Conservation (phyloP, 352 stramenopile species). For the Phytophthora quininea region DNA sequence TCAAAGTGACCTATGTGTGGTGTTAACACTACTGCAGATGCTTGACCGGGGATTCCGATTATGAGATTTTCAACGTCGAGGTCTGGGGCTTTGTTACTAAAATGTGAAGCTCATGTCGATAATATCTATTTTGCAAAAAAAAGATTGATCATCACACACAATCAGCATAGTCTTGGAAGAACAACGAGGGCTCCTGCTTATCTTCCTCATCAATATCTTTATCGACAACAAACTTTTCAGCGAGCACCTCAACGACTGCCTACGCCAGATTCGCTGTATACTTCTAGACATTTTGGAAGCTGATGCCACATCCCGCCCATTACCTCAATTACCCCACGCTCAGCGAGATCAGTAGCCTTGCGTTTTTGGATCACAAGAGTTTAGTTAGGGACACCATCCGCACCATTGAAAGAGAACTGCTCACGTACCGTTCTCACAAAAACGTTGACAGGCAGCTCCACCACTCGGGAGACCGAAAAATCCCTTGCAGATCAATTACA, state of each 20-base stretch:
- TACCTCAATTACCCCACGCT: conserved; percentile 58
- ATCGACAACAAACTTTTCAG: conserved; percentile 26
- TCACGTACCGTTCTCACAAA: conserved; percentile 54
- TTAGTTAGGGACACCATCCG: not conserved
- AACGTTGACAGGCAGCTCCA: conserved; percentile 60
- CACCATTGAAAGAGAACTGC: not conserved
- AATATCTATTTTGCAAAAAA: conserved; percentile 2
- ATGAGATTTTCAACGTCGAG: conserved; percentile 66
- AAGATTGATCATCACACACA: not conserved
- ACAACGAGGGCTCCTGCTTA: conserved; percentile 54
- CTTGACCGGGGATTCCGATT: conserved; percentile 55
- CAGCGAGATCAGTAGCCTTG: conserved; percentile 45
- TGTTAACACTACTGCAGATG: conserved; percentile 24
- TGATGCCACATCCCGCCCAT: conserved; percentile 69
- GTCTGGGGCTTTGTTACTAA: conserved; percentile 74
- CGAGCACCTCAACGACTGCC: conserved; percentile 39
- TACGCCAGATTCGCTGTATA: conserved; percentile 50
- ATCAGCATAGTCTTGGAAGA: conserved; percentile 42
- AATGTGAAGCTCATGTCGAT: conserved; percentile 29
- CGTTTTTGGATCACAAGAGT: not conserved
- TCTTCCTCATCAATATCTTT: conserved; percentile 59
- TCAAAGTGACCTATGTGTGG: not conserved
- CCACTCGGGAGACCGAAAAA: conserved; percentile 59
- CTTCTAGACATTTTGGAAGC: conserved; percentile 54
- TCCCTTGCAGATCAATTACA: conserved; percentile 52